Evolutionary conservation across 345 rosid genomes (phyloP).

Genomic region (Gossypium thurberi): DNA sequence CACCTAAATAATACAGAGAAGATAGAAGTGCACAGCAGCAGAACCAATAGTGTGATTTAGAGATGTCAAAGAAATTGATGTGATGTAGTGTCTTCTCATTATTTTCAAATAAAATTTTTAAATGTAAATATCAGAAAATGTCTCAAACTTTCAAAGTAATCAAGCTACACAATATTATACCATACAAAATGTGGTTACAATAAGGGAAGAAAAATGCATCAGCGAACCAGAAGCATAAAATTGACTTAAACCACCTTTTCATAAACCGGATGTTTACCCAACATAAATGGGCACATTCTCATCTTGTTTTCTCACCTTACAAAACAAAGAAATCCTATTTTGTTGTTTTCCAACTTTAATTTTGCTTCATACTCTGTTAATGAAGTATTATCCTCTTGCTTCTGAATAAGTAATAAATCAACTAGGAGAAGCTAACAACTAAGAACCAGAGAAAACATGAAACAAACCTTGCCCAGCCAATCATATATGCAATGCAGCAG

Average conservation of each 20-base stretch:
- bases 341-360: background rate
- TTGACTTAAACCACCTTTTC: background rate
- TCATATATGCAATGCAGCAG: background rate
- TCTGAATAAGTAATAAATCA: constrained; percentile 1
- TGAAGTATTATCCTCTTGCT: background rate
- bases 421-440: background rate
- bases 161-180: background rate
- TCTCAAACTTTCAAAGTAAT: background rate
- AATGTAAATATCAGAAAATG: background rate
- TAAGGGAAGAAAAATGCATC: background rate
- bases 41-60: background rate
- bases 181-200: background rate
- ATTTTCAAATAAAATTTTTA: background rate
- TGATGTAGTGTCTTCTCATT: background rate
- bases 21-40: background rate
- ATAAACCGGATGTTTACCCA: background rate
- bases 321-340: background rate
- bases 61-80: background rate
- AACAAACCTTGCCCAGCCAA: background rate
- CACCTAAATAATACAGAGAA: background rate
- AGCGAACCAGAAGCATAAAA: background rate
- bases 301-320: background rate
- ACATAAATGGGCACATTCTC: background rate
- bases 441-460: background rate
- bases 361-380: background rate